phyloP scores from a whole-genome alignment of 768 basidiomycete genomes.

The Suillus cothurnatus region DNA sequence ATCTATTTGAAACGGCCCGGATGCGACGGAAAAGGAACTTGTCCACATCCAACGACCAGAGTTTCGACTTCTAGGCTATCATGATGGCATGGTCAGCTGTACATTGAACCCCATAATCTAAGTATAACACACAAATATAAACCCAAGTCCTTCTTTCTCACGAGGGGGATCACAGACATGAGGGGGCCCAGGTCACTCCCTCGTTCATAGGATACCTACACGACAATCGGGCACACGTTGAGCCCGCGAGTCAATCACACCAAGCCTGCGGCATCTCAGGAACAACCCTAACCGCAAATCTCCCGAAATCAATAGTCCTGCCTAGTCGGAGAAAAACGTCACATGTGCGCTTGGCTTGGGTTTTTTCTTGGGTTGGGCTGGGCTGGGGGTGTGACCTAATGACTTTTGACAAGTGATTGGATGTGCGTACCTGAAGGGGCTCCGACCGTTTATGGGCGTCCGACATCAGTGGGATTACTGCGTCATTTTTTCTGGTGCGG shows the following conservation, averaged over 20 bases:
- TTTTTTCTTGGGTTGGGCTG: not conserved
- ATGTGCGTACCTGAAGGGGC: not conserved
- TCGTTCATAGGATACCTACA: not conserved
- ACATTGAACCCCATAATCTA: not conserved
- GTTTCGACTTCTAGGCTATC: not conserved
- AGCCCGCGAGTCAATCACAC: not conserved
- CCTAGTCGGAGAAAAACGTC: not conserved
- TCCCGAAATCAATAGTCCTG: not conserved
- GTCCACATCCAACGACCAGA: too few relatives aligned
- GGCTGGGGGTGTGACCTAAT: constrained; percentile 3
- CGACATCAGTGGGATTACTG: constrained; percentile 1
- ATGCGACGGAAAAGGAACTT: too few relatives aligned
- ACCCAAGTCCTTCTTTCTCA: not conserved
- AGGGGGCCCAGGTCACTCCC: not conserved
- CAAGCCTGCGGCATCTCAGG: not conserved
- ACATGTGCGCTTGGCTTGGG: not conserved
- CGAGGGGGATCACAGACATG: not conserved
- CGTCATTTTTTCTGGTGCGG: too few relatives aligned
- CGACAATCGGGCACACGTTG: not conserved
- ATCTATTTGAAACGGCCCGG: too few relatives aligned
- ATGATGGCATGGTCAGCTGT: not conserved
- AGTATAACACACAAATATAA: too few relatives aligned
- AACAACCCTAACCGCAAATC: not conserved
- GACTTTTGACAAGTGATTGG: not conserved
- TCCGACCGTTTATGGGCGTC: not conserved